Evolutionary conservation across 2,329 filamentous ascomycete genomes (phyloP), one percentile per base, ranked within the genome.

Genomic region (Ampelomyces quisqualis): DNA sequence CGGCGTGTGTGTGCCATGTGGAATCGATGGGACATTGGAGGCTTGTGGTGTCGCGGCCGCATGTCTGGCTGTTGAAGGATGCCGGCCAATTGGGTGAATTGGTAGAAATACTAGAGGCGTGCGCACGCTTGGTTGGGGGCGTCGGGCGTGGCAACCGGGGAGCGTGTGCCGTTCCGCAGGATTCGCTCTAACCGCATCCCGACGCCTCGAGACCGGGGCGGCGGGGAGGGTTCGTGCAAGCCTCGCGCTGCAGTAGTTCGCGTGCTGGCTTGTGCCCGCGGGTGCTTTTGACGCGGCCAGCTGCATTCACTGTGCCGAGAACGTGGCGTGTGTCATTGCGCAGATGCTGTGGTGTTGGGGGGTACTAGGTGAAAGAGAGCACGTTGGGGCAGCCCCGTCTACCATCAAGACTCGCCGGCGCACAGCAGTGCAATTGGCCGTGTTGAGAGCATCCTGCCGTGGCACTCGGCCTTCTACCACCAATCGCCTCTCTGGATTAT

Each of bases 221-320:
- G 38, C 35, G 23, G 36, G 38, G 43, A 43, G 49, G 45, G 36
- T 43, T 30, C 28, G 26, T 38, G 38, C 48, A 47, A 55, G 51
- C 48, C 53, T 54, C 51, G 38, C 53, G 51, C 47, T 46, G 47
- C 47, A 49, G 48, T 38, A 39, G 41, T 39, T 41, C 49, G 49
- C 42, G 45, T 45, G 37, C 34, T 36, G 48, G 48, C 45, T 46
- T 51, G 55, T 53, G 55, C 52, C 31, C 38, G 49, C 49, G 51
- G 58, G 52, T 43, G 42, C 33, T 9, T 28, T 38, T 48, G 35
- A 55, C 62, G 57, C 58, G 48, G 38, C 48, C 45, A 43, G 35
- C 50, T 30, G 47, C 47, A 48, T 46, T 40, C 30, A 33, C 30
- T 37, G 38, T 46, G 46, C 46, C 30, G 23, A 40, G 15, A 40